phyloP scores from a whole-genome alignment of 257 asterid genomes.

The Osmanthus fragrans region DNA sequence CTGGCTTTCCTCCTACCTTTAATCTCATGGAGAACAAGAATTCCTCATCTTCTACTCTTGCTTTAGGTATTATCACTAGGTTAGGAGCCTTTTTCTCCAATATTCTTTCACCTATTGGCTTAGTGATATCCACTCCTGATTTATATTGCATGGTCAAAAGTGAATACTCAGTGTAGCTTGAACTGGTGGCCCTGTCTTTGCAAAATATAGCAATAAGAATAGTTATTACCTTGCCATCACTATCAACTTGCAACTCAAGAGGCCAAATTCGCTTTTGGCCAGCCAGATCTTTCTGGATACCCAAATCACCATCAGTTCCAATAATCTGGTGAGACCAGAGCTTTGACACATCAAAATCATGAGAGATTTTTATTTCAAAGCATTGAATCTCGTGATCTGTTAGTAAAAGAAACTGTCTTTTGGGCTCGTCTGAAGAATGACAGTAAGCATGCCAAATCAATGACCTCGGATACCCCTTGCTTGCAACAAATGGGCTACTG shows the following conservation, averaged over 20 bases:
- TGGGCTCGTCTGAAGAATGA: constrained; percentile 41
- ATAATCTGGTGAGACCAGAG: constrained; percentile 89
- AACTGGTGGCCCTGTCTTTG: constrained; percentile 80
- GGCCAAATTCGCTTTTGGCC: constrained; percentile 96
- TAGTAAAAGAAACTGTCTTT: constrained; percentile 72
- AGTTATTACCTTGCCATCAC: constrained; percentile 79
- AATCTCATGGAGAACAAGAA: constrained; percentile 82
- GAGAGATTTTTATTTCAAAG: constrained; percentile 49
- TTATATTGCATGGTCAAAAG: constrained; percentile 91
- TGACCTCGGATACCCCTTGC: constrained; percentile 86
- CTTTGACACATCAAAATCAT: constrained; percentile 49
- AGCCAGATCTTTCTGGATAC: constrained; percentile 85
- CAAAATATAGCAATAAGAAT: constrained; percentile 86
- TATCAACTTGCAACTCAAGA: constrained; percentile 74
- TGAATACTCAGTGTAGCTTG: constrained; percentile 95
- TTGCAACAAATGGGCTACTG: constrained; percentile 41
- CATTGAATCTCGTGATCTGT: constrained; percentile 80
- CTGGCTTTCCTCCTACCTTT: constrained; percentile 87
- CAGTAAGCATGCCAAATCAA: constrained; percentile 68
- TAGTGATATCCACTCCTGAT: constrained; percentile 62
- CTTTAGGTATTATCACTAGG: constrained; percentile 95
- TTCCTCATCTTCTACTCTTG: constrained; percentile 89
- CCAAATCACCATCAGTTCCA: constrained; percentile 79
- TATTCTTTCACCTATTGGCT: constrained; percentile 57
- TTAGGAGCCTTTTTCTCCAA: constrained; percentile 82